Base-by-base conservation (phyloP, 1,139 yeast species). In the Candida pseudoviswanathii region DNA sequence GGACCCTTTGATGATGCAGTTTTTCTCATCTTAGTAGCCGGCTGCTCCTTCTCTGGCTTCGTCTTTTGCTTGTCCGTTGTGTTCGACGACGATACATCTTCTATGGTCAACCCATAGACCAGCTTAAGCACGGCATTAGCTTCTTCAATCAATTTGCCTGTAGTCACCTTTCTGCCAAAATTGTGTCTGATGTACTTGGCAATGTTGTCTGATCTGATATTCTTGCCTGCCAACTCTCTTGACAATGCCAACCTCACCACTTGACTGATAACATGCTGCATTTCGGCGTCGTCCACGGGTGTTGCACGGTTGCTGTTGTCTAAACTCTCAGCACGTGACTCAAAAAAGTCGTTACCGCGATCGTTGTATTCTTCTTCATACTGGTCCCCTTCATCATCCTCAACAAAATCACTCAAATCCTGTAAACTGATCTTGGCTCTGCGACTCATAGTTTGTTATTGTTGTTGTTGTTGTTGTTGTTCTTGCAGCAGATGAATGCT, bases 31-130 rank as follows among this genome's bases (percentile, higher is more conserved):
- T 32, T 21, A 10, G 24, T 25, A 37, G 51, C 44, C 46, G 51
- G 51, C n/a, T 9, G 21, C 7, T 24, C 44, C 34, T 29, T 43
- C 41, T 41, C 41, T 36, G 38, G 41, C 38, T 36, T 39, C 8
- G n/a, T 10, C 54, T 44, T 22, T 41, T 49, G 44, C 46, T 49
- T 46, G 24, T 43, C 16, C 16, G n/a, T 7, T 47, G 54, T 54
- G 30, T 51, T 44, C 4, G 41, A 26, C 16, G 48, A 44, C 3
- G 66, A 62, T 9, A 62, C 52, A 42, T 61, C 62, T 34, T 57
- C 63, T 38, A 74, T 54, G 25, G 63, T 55, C 45, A 74, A 49
- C 1, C 78, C 80, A 53, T 70, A 74, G 2, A 63, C 57, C 5
- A 58, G 53, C 32, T 59, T 56, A 36, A 75, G 50, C n/a, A 61